Base-by-base conservation (phyloP, 352 stramenopile species). In the Aphanomyces cochlioides region DNA sequence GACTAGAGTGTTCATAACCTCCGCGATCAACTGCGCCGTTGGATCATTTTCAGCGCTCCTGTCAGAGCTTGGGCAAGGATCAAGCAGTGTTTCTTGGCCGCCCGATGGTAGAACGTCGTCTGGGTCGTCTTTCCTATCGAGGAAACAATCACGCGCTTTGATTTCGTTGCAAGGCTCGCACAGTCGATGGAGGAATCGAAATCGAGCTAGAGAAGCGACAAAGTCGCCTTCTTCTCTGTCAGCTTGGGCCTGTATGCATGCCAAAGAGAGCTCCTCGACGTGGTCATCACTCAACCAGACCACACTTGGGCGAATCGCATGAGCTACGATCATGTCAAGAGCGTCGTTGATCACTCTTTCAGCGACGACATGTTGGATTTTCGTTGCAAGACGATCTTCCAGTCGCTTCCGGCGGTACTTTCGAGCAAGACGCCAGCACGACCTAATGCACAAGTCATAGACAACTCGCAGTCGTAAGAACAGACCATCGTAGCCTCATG, bases 151-250 rank as follows among this genome's bases (percentile, higher is more conserved):
- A 28, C 28, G 28, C 28, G 28, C 28, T 28, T 28, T 28, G 28
- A 28, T 28, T 28, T 28, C 28, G 28, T 28, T 28, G 28, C 2
- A 28, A 28, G 28, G 28, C 28, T 28, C 28, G 0, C 28, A 1
- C 43, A 58, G 7, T 17, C 50, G 50, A 58, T 61, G 54, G 5
- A 61, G 43, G 34, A 45, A 37, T 7, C 54, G 54, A 61, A 61
- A 61, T 37, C 54, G 54, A 12, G 19, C 15, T 10, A 61, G 7
- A 37, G 17, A 45, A 12, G 19, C 8, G 15, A 61, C 21, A 41
- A 61, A 61, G 10, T 17, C 7, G 6, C 2, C 19, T 37, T 61
- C 54, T 7, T 45, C 19, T 4, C 15, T 37, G 8, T 5, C 19
- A 10, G 1, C 15, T 37, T 19, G 5, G 54, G 1, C 3, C 5